A percentile compares a stretch with the other conserved stretches of the same genome.
These are phyloP conservation scores for Leucocoprinus sp. DNA, from an alignment of 768 basidiomycete species.

Conservation along the genomic window DNA sequence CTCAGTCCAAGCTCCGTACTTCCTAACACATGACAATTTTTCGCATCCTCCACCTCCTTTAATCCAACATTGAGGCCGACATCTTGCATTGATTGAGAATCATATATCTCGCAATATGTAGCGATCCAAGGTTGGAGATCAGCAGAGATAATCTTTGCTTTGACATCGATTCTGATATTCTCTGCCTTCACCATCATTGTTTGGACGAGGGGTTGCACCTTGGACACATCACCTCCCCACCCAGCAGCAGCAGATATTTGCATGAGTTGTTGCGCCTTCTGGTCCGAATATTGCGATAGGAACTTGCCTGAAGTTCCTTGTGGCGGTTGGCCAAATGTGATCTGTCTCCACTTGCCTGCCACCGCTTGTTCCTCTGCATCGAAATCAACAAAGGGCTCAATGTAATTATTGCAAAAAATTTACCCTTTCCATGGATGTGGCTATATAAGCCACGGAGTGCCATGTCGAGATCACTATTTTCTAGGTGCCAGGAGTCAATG, in stretches of 20 bases:
- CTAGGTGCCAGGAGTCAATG: constrained; percentile 30
- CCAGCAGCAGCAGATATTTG: constrained; percentile 1
- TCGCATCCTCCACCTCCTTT: neutral
- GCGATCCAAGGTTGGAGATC: constrained; percentile 7
- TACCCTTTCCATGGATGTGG: neutral
- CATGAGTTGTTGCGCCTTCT: neutral
- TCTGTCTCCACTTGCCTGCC: constrained; percentile 42
- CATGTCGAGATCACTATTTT: constrained; percentile 24
- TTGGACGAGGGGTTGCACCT: neutral
- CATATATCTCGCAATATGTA: neutral
- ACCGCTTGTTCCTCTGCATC: constrained; percentile 15
- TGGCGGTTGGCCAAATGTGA: constrained; percentile 23
- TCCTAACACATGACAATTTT: neutral
- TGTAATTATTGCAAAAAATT: neutral
- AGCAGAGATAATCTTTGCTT: neutral
- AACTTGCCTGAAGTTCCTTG: neutral
- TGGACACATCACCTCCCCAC: neutral
- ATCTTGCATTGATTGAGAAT: neutral
- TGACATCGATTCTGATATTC: neutral
- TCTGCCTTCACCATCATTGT: constrained; percentile 5
- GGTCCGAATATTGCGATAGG: neutral
- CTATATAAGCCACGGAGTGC: constrained; percentile 22
- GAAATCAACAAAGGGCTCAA: neutral
- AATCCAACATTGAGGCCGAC: neutral
- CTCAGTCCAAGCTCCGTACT: constrained; percentile 9